These are phyloP conservation scores for Furculomyces boomerangus DNA, from an alignment of 371 early-diverging fungal species.

Conservation along the genomic window DNA sequence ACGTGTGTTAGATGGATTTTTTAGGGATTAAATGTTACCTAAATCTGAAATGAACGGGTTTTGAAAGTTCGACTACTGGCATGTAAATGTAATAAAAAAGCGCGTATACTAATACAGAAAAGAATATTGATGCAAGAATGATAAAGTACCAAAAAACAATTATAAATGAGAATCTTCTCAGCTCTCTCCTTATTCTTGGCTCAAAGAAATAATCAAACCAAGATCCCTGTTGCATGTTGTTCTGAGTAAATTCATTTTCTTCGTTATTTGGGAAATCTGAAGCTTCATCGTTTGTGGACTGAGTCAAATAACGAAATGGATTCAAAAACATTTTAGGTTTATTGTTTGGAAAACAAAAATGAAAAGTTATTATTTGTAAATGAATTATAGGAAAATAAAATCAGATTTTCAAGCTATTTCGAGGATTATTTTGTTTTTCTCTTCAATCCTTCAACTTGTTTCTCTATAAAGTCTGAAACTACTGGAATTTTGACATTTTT, in stretches of 20 bases:
- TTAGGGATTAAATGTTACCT: not conserved
- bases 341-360: not conserved
- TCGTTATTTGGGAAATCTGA: not conserved
- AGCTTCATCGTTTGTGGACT: not conserved
- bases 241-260: not conserved
- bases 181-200: too few species aligned
- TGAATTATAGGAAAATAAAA: constrained; percentile 6
- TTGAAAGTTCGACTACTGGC: not conserved
- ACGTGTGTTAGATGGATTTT: not conserved
- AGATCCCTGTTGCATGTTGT: not conserved
- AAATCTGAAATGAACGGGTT: not conserved
- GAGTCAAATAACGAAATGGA: not conserved
- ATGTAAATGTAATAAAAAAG: not conserved
- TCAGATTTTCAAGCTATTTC: constrained; percentile 12
- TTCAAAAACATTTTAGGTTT: too few species aligned
- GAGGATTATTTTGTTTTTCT: constrained; percentile 9
- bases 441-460: constrained; percentile 6
- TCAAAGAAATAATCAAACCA: not conserved
- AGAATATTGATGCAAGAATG: not conserved
- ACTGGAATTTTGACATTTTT: constrained; percentile 11
- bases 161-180: too few species aligned
- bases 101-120: not conserved
- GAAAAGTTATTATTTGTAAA: not conserved
- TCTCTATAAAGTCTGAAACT: constrained; percentile 10
- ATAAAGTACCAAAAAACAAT: not conserved